phyloP scores from a whole-genome alignment of 208 protist species.

The Strigomonas oncopelti region DNA sequence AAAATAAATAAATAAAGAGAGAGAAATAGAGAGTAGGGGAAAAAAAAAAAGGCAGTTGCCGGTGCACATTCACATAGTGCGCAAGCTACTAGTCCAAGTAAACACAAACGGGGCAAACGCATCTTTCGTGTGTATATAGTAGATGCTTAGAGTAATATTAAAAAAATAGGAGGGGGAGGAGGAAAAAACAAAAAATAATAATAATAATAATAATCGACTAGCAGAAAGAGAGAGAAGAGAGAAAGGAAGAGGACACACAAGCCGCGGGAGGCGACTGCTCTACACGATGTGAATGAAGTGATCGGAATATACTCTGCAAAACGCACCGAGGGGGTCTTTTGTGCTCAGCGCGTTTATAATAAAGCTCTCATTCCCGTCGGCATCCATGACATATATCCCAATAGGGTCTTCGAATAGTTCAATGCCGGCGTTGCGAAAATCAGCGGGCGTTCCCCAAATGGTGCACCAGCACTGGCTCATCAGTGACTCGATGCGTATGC shows the following conservation, averaged over 20 bases:
- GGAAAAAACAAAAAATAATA: background rate
- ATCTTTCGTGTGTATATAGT: too few species aligned
- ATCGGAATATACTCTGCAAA: background rate
- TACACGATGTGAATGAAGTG: conserved; percentile 5
- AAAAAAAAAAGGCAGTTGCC: background rate
- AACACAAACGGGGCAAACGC: too few species aligned
- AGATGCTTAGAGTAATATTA: background rate
- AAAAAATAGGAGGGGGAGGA: background rate
- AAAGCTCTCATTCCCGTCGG: conserved; percentile 2
- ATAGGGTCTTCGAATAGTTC: background rate
- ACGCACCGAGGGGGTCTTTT: background rate
- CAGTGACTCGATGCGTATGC: conserved; percentile 1
- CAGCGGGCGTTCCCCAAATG: conserved; percentile 2
- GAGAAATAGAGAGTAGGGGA: background rate
- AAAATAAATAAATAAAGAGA: conserved; percentile 10
- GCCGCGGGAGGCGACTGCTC: background rate
- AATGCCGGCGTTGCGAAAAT: background rate
- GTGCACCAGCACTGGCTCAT: conserved; percentile 13
- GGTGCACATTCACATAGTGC: background rate
- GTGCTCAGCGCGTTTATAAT: background rate
- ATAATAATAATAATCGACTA: background rate
- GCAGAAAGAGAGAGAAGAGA: conserved; percentile 1
- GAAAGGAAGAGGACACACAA: conserved; percentile 5
- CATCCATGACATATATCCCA: background rate
- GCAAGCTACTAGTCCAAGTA: too few species aligned